These are phyloP conservation scores for Wickerhamia fluorescens DNA, from an alignment of 805 yeast species.

Conservation along the genomic window DNA sequence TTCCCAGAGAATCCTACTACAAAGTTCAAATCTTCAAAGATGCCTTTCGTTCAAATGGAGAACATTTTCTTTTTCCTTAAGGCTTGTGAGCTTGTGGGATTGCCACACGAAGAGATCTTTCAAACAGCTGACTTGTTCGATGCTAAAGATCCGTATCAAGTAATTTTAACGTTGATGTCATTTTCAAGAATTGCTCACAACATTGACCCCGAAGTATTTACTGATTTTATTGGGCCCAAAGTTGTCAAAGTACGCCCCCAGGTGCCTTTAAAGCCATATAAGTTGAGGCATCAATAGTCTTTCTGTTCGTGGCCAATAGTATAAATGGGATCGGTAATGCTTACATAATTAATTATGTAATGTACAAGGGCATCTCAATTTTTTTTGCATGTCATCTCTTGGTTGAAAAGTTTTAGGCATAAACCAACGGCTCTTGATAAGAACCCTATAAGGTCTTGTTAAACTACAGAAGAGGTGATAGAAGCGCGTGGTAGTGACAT, in stretches of 20 bases:
- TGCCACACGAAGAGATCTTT: constrained; percentile 76
- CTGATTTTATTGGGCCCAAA: constrained; percentile 35
- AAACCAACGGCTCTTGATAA: no score
- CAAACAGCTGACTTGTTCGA: constrained; percentile 75
- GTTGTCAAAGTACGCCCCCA: constrained; percentile 40
- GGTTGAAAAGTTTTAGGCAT: no score
- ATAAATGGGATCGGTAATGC: no score
- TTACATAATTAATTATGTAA: no score
- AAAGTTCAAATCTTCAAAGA: constrained; percentile 51
- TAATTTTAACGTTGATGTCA: constrained; percentile 65
- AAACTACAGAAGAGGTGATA: no score
- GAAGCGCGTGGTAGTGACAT: no score
- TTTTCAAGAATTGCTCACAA: constrained; percentile 62
- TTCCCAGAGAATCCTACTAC: constrained; percentile 24
- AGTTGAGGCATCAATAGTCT: constrained; percentile 24
- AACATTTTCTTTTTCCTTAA: constrained; percentile 66
- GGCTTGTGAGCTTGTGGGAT: constrained; percentile 56
- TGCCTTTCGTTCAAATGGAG: constrained; percentile 81
- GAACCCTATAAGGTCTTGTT: no score
- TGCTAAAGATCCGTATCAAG: constrained; percentile 68
- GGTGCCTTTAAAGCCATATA: constrained; percentile 51
- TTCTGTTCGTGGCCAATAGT: no score
- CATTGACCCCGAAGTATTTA: constrained; percentile 17
- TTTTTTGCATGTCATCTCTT: no score
- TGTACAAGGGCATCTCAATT: no score